Evolutionary conservation across 2,329 filamentous ascomycete species (phyloP).

Genomic region (Teratosphaeria viscida): DNA sequence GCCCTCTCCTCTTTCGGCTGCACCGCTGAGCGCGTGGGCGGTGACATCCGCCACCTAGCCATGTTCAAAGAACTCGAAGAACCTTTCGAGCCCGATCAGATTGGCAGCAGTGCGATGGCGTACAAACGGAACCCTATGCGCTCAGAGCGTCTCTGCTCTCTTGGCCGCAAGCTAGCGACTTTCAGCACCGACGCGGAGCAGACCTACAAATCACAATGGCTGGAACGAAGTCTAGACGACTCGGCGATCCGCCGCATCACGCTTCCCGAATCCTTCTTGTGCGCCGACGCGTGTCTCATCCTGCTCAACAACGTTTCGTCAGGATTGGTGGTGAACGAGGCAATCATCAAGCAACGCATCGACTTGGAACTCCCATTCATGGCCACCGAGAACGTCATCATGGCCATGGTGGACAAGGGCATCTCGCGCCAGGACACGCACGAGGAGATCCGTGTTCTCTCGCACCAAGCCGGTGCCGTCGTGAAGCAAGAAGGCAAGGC

Average conservation of each 20-base stretch:
- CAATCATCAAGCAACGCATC: constrained; percentile 56
- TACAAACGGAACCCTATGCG: constrained; percentile 55
- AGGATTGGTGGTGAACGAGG: constrained; percentile 66
- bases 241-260: constrained; percentile 53
- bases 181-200: constrained; percentile 48
- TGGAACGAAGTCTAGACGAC: constrained; percentile 71
- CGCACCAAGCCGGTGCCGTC: constrained; percentile 60
- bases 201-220: constrained; percentile 63
- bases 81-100: constrained; percentile 71
- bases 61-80: constrained; percentile 76
- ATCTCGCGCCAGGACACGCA: constrained; percentile 70
- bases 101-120: constrained; percentile 57
- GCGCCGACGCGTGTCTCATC: constrained; percentile 49
- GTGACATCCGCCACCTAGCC: constrained; percentile 64
- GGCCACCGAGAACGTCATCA: constrained; percentile 54
- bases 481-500: constrained; percentile 62
- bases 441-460: constrained; percentile 73
- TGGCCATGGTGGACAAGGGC: constrained; percentile 64
- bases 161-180: constrained; percentile 42
- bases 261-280: constrained; percentile 39
- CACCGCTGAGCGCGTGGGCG: constrained; percentile 64
- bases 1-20: constrained; percentile 69
- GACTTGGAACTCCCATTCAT: constrained; percentile 69
- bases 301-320: constrained; percentile 60
- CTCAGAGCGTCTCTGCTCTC: constrained; percentile 50